Conservation (phyloP, 345 rosid genomes). For the Euclidium syriacum region DNA sequence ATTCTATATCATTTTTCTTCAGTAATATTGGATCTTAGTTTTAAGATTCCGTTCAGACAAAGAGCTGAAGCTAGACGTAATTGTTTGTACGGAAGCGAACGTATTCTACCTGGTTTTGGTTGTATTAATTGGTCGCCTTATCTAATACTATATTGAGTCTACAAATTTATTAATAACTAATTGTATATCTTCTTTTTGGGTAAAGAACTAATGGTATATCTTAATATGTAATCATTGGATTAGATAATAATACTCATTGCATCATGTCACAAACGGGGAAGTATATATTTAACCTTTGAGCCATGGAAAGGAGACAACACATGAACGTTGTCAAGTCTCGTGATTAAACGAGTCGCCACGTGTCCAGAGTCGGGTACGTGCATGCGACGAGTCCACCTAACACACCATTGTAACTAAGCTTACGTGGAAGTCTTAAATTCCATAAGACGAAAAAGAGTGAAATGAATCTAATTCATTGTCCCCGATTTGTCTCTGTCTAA, state of each 20-base stretch:
- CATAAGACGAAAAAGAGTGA: conserved; percentile 21
- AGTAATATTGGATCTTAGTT: conserved; percentile 1
- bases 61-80: conserved; percentile 1
- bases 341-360: conserved; percentile 7
- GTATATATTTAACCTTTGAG: background rate
- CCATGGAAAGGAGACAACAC: conserved; percentile 21
- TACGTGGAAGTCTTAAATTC: conserved; percentile 25
- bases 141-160: background rate
- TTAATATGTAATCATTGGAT: background rate
- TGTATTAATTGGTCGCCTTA: background rate
- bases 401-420: background rate
- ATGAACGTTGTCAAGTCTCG: background rate
- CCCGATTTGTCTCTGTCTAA: conserved; percentile 26
- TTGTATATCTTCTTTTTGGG: too few relatives aligned
- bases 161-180: background rate
- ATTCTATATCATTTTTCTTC: too few relatives aligned
- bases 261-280: conserved; percentile 19
- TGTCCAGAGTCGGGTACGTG: conserved; percentile 4
- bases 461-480: conserved; percentile 23
- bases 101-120: background rate
- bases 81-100: conserved; percentile 20
- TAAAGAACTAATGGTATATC: background rate
- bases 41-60: conserved; percentile 32
- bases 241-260: background rate
- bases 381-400: conserved; percentile 27